These are phyloP conservation scores for Cyclospora cayetanensis DNA, from an alignment of 169 alveolate species.

Conservation along the genomic window DNA sequence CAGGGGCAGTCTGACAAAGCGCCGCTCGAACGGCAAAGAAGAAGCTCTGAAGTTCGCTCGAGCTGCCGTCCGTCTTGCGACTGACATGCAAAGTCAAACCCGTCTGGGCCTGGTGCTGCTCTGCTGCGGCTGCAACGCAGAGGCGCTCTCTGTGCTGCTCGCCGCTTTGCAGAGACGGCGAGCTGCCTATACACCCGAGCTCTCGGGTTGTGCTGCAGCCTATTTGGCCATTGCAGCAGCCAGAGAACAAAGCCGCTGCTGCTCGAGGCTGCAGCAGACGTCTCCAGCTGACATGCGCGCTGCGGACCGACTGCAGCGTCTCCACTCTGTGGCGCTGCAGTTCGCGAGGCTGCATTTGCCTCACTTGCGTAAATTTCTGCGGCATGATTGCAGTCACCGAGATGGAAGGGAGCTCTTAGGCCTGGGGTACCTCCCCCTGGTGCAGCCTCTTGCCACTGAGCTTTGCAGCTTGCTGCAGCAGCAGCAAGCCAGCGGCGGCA, in stretches of 20 bases:
- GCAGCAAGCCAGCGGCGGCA: neutral
- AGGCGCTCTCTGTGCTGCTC: constrained; percentile 19
- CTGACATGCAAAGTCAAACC: constrained; percentile 43
- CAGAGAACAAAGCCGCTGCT: neutral
- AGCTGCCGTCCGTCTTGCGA: constrained; percentile 10
- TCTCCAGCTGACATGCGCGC: neutral
- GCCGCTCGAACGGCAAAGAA: neutral
- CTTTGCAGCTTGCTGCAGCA: constrained; percentile 23
- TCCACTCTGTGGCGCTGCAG: neutral
- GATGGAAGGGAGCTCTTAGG: neutral
- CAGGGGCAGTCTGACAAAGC: constrained; percentile 44
- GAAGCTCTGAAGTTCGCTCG: constrained; percentile 42
- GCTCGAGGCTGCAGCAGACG: neutral
- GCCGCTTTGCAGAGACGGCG: constrained; percentile 61
- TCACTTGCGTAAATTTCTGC: constrained; percentile 25
- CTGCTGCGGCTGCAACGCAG: constrained; percentile 42
- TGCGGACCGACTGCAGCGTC: constrained; percentile 22
- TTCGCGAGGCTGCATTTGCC: constrained; percentile 37
- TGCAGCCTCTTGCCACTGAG: constrained; percentile 13
- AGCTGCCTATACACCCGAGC: constrained; percentile 53
- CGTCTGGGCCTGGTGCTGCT: constrained; percentile 34
- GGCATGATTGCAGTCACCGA: neutral
- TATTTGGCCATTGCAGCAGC: constrained; percentile 37
- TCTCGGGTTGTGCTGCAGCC: constrained; percentile 43
- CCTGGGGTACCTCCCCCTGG: constrained; percentile 20